phyloP scores from a whole-genome alignment of 1,284 basidiomycete species.

The Stereum hirsutum region DNA sequence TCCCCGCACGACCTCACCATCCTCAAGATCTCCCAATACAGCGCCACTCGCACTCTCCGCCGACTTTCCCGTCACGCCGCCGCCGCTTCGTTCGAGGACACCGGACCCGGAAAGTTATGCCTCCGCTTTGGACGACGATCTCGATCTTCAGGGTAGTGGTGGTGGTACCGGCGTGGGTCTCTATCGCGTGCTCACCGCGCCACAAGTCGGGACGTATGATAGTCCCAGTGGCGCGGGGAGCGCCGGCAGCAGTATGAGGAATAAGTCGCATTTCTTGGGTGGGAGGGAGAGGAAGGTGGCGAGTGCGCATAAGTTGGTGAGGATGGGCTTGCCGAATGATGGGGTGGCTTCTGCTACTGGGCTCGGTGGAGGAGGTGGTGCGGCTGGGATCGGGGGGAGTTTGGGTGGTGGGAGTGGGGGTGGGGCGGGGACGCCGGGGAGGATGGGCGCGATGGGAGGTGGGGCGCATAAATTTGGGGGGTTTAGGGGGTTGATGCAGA shows the following conservation, averaged over 20 bases:
- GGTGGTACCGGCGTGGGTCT: background rate
- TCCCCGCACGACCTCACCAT: background rate
- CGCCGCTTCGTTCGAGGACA: slow-evolving; percentile 22
- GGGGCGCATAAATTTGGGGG: background rate
- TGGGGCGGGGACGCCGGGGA: background rate
- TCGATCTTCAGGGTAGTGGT: background rate
- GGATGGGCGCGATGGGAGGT: background rate
- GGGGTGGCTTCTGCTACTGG: too few relatives aligned
- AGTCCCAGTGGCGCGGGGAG: background rate
- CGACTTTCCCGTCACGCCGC: background rate
- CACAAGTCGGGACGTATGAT: background rate
- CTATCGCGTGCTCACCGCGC: background rate
- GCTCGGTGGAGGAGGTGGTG: too few relatives aligned
- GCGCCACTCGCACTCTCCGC: background rate
- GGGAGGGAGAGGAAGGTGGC: background rate
- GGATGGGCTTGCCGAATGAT: slow-evolving; percentile 2
- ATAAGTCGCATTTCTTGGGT: too few relatives aligned
- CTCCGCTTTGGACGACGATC: background rate
- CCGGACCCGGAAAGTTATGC: slow-evolving; percentile 18
- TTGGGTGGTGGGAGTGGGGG: background rate
- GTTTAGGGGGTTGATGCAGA: background rate
- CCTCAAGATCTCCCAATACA: background rate
- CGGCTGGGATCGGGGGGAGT: too few relatives aligned
- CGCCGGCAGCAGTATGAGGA: too few relatives aligned
- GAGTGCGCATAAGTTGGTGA: background rate